These are phyloP conservation scores for Podila epicladia DNA, from an alignment of 192 early-diverging fungal species.

Conservation along the genomic window DNA sequence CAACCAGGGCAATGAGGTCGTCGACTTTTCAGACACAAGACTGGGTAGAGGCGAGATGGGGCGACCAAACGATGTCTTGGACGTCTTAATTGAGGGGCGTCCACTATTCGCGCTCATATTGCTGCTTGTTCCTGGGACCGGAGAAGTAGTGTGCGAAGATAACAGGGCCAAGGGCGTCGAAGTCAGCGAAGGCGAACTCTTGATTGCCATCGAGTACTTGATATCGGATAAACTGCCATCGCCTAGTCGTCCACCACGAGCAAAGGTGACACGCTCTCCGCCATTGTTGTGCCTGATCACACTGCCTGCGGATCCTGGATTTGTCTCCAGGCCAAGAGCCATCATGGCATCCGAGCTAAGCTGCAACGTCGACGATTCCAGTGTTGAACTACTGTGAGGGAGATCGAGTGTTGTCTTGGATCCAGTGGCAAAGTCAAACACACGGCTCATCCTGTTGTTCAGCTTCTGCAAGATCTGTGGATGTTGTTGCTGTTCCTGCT, in stretches of 20 bases:
- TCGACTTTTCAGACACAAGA: constrained; percentile 5
- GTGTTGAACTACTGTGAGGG: constrained; percentile 6
- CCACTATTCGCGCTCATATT: background rate
- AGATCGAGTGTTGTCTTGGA: background rate
- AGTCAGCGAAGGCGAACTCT: constrained; percentile 40
- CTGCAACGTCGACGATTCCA: constrained; percentile 30
- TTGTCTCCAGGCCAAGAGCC: constrained; percentile 29
- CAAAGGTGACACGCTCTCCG: background rate
- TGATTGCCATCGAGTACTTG: constrained; percentile 40
- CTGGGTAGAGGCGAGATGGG: constrained; percentile 12
- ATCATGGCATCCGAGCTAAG: constrained; percentile 38
- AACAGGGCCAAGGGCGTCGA: constrained; percentile 15
- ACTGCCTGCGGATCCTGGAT: constrained; percentile 26
- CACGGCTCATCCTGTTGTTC: constrained; percentile 41
- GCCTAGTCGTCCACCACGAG: constrained; percentile 5
- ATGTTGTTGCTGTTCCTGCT: constrained; percentile 14
- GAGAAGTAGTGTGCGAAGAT: constrained; percentile 3
- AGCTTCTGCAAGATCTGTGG: constrained; percentile 5
- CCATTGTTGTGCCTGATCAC: constrained; percentile 7
- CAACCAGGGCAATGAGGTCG: constrained; percentile 29
- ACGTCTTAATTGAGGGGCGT: background rate
- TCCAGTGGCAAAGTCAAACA: constrained; percentile 23
- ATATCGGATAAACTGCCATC: constrained; percentile 29
- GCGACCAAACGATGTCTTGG: constrained; percentile 2
- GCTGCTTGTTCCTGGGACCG: background rate